phyloP scores from a whole-genome alignment of 2,329 filamentous ascomycete species.

The Curvularia sp. region DNA sequence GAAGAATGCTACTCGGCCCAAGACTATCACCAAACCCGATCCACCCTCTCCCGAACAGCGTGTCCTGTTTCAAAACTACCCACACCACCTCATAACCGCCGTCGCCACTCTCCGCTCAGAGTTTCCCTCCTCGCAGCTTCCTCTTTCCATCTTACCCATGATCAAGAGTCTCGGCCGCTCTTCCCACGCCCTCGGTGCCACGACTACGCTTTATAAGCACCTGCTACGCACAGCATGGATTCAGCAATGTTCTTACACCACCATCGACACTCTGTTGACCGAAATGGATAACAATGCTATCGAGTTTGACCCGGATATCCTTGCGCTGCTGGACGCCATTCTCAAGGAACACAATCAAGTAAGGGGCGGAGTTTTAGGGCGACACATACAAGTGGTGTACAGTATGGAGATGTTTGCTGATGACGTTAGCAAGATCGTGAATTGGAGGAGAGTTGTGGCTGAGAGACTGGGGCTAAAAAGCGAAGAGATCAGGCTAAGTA shows the following conservation, averaged over 20 bases:
- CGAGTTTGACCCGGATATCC: slow-evolving; percentile 61
- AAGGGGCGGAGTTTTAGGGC: slow-evolving; percentile 35
- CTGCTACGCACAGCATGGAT: slow-evolving; percentile 69
- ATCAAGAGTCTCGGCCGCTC: slow-evolving; percentile 72
- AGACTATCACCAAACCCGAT: slow-evolving; percentile 6
- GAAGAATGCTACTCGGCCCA: neutral
- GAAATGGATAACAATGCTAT: slow-evolving; percentile 73
- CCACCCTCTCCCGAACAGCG: slow-evolving; percentile 54
- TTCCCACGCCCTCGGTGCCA: slow-evolving; percentile 75
- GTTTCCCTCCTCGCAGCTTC: slow-evolving; percentile 68
- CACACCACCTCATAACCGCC: slow-evolving; percentile 65
- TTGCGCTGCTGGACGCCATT: slow-evolving; percentile 50
- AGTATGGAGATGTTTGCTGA: slow-evolving; percentile 47
- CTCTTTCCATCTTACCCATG: slow-evolving; percentile 68
- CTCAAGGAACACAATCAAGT: slow-evolving; percentile 36
- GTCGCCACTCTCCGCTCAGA: slow-evolving; percentile 64
- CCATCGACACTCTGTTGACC: slow-evolving; percentile 64
- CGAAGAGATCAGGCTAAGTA: slow-evolving; percentile 5
- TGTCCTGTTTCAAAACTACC: slow-evolving; percentile 70
- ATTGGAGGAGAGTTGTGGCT: slow-evolving; percentile 42
- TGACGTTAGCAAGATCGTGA: slow-evolving; percentile 38
- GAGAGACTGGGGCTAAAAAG: slow-evolving; percentile 37
- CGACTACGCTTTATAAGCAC: slow-evolving; percentile 73
- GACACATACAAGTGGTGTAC: slow-evolving; percentile 41
- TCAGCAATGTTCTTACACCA: slow-evolving; percentile 64